phyloP scores from a whole-genome alignment of 2,329 filamentous ascomycete species.

The Teratosphaeria nubilosa region DNA sequence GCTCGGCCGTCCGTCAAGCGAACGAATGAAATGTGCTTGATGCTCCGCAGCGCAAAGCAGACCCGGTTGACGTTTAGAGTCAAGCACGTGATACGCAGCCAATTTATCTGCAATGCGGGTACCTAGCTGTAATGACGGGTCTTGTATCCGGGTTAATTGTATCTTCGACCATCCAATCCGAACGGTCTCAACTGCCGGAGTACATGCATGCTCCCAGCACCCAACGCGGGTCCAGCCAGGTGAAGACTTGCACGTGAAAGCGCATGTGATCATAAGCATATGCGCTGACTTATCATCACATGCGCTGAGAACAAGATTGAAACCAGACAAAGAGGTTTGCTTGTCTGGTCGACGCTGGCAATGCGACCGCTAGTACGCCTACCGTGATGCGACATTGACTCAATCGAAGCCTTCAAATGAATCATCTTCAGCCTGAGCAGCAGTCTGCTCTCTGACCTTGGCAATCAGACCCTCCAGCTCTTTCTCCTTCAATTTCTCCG shows the following conservation, averaged over 20 bases:
- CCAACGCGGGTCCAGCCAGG: not conserved
- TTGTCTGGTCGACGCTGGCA: not conserved
- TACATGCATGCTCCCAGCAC: not conserved
- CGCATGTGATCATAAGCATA: not conserved
- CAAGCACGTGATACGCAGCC: not conserved
- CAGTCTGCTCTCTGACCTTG: conserved; percentile 20
- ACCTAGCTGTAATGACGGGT: no score
- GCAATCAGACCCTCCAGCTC: conserved; percentile 25
- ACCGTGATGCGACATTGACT: not conserved
- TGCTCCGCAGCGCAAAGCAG: not conserved
- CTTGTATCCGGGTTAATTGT: no score
- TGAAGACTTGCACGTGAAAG: not conserved
- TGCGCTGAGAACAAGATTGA: not conserved
- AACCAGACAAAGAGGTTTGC: not conserved
- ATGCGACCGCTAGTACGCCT: not conserved
- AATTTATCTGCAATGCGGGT: not conserved
- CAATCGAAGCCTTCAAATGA: conserved; percentile 18
- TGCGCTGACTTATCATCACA: not conserved
- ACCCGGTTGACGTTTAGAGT: not conserved
- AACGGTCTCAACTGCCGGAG: not conserved
- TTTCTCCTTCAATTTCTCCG: conserved; percentile 20
- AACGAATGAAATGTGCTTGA: not conserved
- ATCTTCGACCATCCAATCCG: not conserved
- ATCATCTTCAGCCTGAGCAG: conserved; percentile 9
- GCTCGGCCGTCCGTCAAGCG: not conserved